Evolutionary conservation across 1,284 basidiomycete genomes (phyloP).

Genomic region (Cryptococcus wingfieldii): DNA sequence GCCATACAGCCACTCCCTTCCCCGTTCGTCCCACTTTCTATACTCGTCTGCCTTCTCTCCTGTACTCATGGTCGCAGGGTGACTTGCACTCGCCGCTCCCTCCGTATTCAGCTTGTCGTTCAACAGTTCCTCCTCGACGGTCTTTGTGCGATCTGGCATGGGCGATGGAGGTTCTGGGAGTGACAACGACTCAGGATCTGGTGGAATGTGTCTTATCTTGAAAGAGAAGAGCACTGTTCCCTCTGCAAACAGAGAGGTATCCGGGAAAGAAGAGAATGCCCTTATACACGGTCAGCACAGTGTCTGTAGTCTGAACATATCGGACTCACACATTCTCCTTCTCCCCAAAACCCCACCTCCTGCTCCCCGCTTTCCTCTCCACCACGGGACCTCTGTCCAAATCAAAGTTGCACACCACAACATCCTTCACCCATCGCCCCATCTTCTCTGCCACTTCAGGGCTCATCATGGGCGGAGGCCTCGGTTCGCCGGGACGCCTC

Average conservation of each 20-base stretch:
- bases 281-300: slow-evolving; percentile 49
- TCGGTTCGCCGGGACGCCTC: slow-evolving; percentile 30
- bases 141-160: slow-evolving; percentile 22
- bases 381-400: slow-evolving; percentile 80
- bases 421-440: slow-evolving; percentile 70
- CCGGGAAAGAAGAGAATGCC: slow-evolving; percentile 91
- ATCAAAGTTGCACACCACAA: slow-evolving; percentile 83
- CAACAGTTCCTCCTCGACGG: slow-evolving; percentile 12
- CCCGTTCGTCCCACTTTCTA: slow-evolving; percentile 41
- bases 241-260: slow-evolving; percentile 71
- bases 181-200: slow-evolving; percentile 27
- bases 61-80: slow-evolving; percentile 10
- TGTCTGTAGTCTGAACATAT: not conserved
- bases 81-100: not conserved
- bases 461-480: slow-evolving; percentile 51
- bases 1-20: slow-evolving; percentile 61
- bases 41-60: slow-evolving; percentile 45
- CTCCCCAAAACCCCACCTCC: slow-evolving; percentile 61
- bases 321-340: slow-evolving; percentile 74
- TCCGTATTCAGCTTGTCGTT: slow-evolving; percentile 5
- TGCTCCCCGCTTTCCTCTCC: slow-evolving; percentile 62
- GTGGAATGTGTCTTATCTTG: slow-evolving; percentile 56
- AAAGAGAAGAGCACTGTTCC: slow-evolving; percentile 49
- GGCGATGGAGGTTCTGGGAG: slow-evolving; percentile 43
- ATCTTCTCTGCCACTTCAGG: slow-evolving; percentile 55